These are phyloP conservation scores for Ophiocordyceps unilateralis DNA, from an alignment of 2,329 filamentous ascomycete species.

Conservation along the genomic window DNA sequence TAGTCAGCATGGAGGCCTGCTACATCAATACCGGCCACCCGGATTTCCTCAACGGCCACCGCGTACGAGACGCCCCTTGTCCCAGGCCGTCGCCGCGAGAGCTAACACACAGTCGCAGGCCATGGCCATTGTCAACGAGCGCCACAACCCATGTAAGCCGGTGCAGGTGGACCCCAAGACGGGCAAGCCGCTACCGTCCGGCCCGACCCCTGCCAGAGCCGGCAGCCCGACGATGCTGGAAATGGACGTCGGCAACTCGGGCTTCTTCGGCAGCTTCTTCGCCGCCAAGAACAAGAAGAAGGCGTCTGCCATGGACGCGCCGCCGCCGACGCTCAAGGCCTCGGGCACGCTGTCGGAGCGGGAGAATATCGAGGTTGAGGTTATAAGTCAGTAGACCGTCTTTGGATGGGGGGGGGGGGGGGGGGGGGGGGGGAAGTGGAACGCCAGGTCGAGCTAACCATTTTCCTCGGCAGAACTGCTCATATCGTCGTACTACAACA, in stretches of 20 bases:
- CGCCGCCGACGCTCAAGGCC: slow-evolving; percentile 82
- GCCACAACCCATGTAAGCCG: slow-evolving; percentile 64
- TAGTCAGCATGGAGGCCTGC: slow-evolving; percentile 89
- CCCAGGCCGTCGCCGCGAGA: neutral
- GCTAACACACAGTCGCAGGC: slow-evolving; percentile 30
- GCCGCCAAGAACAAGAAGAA: slow-evolving; percentile 99
- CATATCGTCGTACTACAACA: slow-evolving; percentile 95
- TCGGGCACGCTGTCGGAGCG: slow-evolving; percentile 87
- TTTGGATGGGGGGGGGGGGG: neutral
- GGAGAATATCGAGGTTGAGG: slow-evolving; percentile 89
- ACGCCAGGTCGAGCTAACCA: neutral
- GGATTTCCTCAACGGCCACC: slow-evolving; percentile 91
- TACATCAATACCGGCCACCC: slow-evolving; percentile 98
- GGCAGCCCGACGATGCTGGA: slow-evolving; percentile 54
- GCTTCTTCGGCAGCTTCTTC: slow-evolving; percentile 98
- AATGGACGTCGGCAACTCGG: slow-evolving; percentile 38
- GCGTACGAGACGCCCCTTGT: slow-evolving; percentile 30
- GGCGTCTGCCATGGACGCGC: slow-evolving; percentile 98
- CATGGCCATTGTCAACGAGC: slow-evolving; percentile 96
- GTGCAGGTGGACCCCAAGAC: slow-evolving; percentile 97
- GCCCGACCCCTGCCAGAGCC: slow-evolving; percentile 51
- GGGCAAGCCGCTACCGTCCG: slow-evolving; percentile 69
- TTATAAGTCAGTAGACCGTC: slow-evolving; percentile 62
- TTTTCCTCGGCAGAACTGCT: slow-evolving; percentile 52
- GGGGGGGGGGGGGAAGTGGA: too few relatives aligned